Evolutionary conservation across 2,329 filamentous ascomycete genomes (phyloP).

Genomic region (Talaromyces piceae): DNA sequence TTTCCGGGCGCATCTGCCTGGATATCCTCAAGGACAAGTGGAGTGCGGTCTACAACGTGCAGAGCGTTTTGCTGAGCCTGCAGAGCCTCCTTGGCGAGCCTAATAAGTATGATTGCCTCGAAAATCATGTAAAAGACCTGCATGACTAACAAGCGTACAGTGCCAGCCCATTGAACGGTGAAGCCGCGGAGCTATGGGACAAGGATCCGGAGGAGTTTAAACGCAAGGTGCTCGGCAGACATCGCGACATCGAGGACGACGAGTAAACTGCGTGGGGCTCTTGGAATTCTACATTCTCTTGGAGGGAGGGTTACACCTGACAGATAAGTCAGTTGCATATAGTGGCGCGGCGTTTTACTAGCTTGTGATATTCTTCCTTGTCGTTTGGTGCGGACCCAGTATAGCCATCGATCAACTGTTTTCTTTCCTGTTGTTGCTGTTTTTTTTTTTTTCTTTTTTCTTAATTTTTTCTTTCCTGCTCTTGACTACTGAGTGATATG

Average conservation of each 20-base stretch:
- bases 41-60: slow-evolving; percentile 95
- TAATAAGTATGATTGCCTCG: slow-evolving; percentile 68
- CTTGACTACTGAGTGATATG: too few relatives aligned
- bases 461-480: too few relatives aligned
- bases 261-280: too few relatives aligned
- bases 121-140: not conserved
- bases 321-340: slow-evolving; percentile 1
- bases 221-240: slow-evolving; percentile 58
- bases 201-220: slow-evolving; percentile 82
- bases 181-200: slow-evolving; percentile 95
- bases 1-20: slow-evolving; percentile 90
- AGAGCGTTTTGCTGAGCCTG: slow-evolving; percentile 83
- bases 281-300: not conserved
- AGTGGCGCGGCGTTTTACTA: slow-evolving; percentile 1
- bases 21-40: slow-evolving; percentile 99
- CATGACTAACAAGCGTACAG: slow-evolving; percentile 39
- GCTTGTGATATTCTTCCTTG: not conserved
- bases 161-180: slow-evolving; percentile 87
- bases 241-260: slow-evolving; percentile 49
- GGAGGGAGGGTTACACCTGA: not conserved
- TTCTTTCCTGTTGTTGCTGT: too few relatives aligned
- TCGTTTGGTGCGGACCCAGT: not conserved
- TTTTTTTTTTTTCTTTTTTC: too few relatives aligned
- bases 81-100: slow-evolving; percentile 94
- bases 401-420: not conserved